phyloP scores from a whole-genome alignment of 139 green algal genomes.

The Chara braunii region DNA sequence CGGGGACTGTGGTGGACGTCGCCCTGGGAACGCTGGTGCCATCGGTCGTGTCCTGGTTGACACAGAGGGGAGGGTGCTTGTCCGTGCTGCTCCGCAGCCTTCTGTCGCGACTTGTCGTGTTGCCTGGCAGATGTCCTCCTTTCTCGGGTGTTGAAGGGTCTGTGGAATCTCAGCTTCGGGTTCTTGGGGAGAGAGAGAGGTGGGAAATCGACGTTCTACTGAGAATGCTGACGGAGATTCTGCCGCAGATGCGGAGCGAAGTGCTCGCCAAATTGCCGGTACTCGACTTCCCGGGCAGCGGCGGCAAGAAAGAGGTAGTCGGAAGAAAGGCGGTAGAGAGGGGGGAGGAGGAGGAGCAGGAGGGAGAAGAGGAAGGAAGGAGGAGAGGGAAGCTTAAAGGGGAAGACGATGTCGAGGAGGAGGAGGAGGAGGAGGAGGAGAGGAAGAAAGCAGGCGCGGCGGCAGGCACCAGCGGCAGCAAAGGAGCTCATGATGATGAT shows the following conservation, averaged over 20 bases:
- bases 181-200: conserved; percentile 33
- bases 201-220: conserved; percentile 41
- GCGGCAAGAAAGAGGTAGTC: neutral
- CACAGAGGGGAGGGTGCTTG: conserved; percentile 5
- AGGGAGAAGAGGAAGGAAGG: conserved; percentile 2
- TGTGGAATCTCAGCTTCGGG: conserved; percentile 16
- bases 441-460: too few relatives aligned
- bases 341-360: conserved; percentile 6
- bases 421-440: neutral
- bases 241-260: conserved; percentile 9
- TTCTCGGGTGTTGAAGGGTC: conserved; percentile 19
- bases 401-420: neutral
- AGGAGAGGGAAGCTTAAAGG: neutral
- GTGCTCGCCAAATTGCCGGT: conserved; percentile 6
- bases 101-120: conserved; percentile 3
- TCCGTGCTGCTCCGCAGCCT: conserved; percentile 16
- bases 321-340: neutral
- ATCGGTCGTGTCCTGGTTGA: conserved; percentile 21
- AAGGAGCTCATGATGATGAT: too few relatives aligned
- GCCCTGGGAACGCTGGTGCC: conserved; percentile 20
- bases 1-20: conserved; percentile 22
- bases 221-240: conserved; percentile 13
- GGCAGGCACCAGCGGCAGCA: too few relatives aligned
- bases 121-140: conserved; percentile 21
- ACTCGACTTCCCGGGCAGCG: neutral